Base-by-base conservation (phyloP, 495 filamentous ascomycete species). In the Parathielavia hyrcaniae region DNA sequence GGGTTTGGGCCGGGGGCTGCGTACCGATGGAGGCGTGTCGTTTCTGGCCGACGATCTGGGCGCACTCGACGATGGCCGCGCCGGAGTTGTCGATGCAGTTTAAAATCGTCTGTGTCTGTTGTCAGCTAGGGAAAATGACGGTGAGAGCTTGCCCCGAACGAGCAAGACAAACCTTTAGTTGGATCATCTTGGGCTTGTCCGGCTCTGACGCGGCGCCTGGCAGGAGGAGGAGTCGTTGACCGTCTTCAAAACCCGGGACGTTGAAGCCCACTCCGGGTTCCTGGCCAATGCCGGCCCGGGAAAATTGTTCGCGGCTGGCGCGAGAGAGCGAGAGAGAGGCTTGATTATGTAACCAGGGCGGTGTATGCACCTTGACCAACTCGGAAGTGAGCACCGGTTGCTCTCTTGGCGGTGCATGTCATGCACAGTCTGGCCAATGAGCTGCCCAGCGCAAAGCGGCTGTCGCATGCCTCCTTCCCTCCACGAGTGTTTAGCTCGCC, bases 51-150 rank as follows among this genome's bases (percentile, higher is more conserved):
- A 97, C 73, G 47, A 97, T 88, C 69, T 89, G 84, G 67, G 88
- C 87, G 76, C 95, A 99, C 75, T 99, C 95, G 76, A 97, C 95
- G 63, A 99, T 75, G 58, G 95, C 91, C 66, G 95, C 95, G 69
- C 95, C 95, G 50, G 95, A 97, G 81, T 99, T 99, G 86, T 99
- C 95, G 84, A 99, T 97, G 84, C 95, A 97, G 72, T 90, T 97
- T 61, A 97, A 81, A 86, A 99, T 88, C 74, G 91, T 89, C 95
- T 99, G 70, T 20, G n/a, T 23, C 5, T n/a, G 11, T 30, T 36
- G 64, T 63, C 34, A 70, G 65, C 52, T 46, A 19, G 22, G 10
- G 20, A 10, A 4, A 8, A n/a, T n/a, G n/a, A n/a, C n/a, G n/a
- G 2, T 0, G 7, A 11, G 6, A 30, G 6, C 26, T 30, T 10